Evolutionary conservation across 78 protist species (phyloP), one percentile per base, ranked within the genome.

Genomic region (Goniomonas avonlea): DNA sequence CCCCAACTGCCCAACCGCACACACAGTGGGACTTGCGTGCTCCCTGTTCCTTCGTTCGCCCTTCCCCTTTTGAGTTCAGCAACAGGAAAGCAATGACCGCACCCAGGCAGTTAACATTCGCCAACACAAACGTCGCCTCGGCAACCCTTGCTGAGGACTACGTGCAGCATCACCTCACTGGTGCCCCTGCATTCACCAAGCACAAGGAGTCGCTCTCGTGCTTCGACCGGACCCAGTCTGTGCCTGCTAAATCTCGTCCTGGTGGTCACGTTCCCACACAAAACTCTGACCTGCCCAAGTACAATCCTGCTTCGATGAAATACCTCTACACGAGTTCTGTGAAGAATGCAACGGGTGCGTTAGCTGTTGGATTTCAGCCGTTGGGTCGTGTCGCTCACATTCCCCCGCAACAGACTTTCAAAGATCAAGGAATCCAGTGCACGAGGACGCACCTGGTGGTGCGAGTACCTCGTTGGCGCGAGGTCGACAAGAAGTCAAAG

Each of bases 401-500:
- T n/a, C n/a, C n/a, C n/a, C n/a, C n/a, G n/a, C n/a, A n/a, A n/a
- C n/a, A n/a, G n/a, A 38, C 71, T 63, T 38, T 43, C 71, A 63
- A 43, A 13, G 25, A 23, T 39, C 71, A 3, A 39, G 71, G 47
- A 63, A 38, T 27, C 71, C 71, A 0, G 31, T 37, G 17, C 71
- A 63, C 43, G 71, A 63, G 37, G 71, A 63, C 31, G 32, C 71
- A 25, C 71, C 71, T 5, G 71, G 71, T 11, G 71, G 71, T n/a
- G 71, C 71, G 37, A 37, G 71, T 43, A 63, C 71, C 29, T n/a
- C 37, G 37, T 21, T 63, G 45, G 71, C 71, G 50, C n/a, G n/a
- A n/a, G n/a, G 43, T 63, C 21, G 71, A 43, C 71, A 63, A 63
- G 71, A 63, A 63, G 43, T n/a, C n/a, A n/a, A n/a, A n/a, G 71